phyloP scores from a whole-genome alignment of 108 stramenopile genomes.

The Tribonema minus region DNA sequence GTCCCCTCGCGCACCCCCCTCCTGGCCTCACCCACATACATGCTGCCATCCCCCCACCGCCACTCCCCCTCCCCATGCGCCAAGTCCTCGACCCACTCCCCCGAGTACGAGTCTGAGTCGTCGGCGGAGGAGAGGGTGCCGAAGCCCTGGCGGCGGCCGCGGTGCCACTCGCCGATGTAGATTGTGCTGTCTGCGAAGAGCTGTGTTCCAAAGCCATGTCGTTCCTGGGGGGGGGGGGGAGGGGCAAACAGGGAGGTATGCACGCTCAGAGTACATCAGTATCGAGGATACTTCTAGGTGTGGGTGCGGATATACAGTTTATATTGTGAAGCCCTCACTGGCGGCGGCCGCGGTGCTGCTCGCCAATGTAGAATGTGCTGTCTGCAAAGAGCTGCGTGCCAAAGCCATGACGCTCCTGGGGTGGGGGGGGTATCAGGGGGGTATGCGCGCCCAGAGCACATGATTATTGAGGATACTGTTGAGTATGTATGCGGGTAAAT shows the following conservation, averaged over 20 bases:
- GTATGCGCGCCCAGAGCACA: too few relatives aligned
- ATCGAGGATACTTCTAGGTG: too few relatives aligned
- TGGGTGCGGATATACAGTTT: too few relatives aligned
- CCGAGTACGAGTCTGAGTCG: not conserved
- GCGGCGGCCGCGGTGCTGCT: conserved; percentile 47
- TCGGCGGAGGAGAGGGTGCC: conserved; percentile 9
- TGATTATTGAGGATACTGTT: too few relatives aligned
- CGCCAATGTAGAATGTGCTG: conserved; percentile 44
- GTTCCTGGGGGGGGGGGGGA: too few relatives aligned
- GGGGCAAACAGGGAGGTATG: too few relatives aligned
- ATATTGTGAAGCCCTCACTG: too few relatives aligned
- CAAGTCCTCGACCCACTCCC: conserved; percentile 24
- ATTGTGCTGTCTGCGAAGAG: conserved; percentile 45
- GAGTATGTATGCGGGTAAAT: too few relatives aligned
- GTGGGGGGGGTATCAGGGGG: too few relatives aligned
- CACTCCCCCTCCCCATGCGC: conserved; percentile 34
- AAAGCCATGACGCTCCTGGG: conserved; percentile 4
- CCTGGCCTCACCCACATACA: conserved; percentile 37
- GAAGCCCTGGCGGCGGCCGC: conserved; percentile 51
- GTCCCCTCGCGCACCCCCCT: conserved; percentile 36
- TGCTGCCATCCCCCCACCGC: conserved; percentile 27
- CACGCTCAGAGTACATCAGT: too few relatives aligned
- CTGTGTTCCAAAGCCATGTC: conserved; percentile 37
- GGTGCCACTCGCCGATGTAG: conserved; percentile 49
- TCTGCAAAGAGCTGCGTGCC: conserved; percentile 35